Conservation (phyloP, 257 asterid species). For the Paulownia fortunei region DNA sequence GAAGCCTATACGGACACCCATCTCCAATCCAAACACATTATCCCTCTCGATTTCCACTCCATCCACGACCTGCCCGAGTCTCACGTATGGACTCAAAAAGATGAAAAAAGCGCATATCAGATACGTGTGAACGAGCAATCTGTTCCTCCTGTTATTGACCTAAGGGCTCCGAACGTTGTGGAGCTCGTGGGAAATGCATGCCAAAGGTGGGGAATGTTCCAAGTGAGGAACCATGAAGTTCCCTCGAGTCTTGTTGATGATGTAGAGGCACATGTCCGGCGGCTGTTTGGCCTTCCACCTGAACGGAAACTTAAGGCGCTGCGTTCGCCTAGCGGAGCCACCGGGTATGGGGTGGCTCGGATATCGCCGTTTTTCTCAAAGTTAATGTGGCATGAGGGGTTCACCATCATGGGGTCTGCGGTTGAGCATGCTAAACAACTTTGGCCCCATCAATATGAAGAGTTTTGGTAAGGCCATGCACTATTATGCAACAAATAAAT, state of each 20-base stretch:
- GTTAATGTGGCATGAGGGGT: slow-evolving; percentile 93
- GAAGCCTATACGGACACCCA: slow-evolving; percentile 54
- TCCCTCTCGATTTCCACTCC: slow-evolving; percentile 71
- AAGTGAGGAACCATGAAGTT: slow-evolving; percentile 61
- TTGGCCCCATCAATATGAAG: slow-evolving; percentile 65
- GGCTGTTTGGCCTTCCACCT: slow-evolving; percentile 60
- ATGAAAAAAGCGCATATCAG: neutral
- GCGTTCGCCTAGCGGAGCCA: slow-evolving; percentile 56
- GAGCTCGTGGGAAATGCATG: slow-evolving; percentile 67
- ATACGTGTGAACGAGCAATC: neutral
- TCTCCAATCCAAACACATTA: slow-evolving; percentile 48
- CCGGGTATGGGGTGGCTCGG: slow-evolving; percentile 83
- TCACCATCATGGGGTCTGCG: slow-evolving; percentile 76
- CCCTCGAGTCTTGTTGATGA: slow-evolving; percentile 43
- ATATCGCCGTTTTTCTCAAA: slow-evolving; percentile 67
- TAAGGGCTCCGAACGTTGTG: slow-evolving; percentile 48
- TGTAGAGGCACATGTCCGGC: slow-evolving; percentile 52
- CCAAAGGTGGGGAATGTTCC: slow-evolving; percentile 64
- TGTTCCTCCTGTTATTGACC: slow-evolving; percentile 59
- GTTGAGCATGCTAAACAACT: slow-evolving; percentile 66
- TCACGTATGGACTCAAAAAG: slow-evolving; percentile 53
- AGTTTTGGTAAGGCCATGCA: slow-evolving; percentile 67
- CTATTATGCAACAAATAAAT: neutral
- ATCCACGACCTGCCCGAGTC: slow-evolving; percentile 59
- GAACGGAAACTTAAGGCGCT: slow-evolving; percentile 51